Percentiles rank a stretch among this genome's conserved stretches.
Conservation (phyloP, 1,284 basidiomycete genomes). For the Pseudozyma sp. region DNA sequence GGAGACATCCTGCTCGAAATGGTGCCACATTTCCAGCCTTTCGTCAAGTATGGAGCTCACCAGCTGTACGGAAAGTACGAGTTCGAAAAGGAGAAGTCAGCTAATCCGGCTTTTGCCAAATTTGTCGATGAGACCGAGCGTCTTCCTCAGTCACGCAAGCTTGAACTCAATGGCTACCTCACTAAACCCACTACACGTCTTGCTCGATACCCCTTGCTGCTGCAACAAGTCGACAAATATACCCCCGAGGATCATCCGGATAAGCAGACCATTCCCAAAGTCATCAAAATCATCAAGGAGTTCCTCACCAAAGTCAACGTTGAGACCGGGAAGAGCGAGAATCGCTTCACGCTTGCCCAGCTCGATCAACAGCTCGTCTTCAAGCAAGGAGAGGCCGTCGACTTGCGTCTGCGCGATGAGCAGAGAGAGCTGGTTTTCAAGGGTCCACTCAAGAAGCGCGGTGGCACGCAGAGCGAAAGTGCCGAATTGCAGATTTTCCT, state of each 20-base stretch:
- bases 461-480: constrained; percentile 77
- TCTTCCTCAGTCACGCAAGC: constrained; percentile 91
- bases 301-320: constrained; percentile 90
- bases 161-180: constrained; percentile 96
- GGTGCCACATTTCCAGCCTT: constrained; percentile 87
- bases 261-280: constrained; percentile 82
- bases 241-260: constrained; percentile 92
- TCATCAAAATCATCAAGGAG: constrained; percentile 81
- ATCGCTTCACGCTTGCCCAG: constrained; percentile 90
- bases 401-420: constrained; percentile 86
- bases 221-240: constrained; percentile 92
- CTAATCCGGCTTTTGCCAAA: constrained; percentile 90
- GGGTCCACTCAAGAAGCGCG: constrained; percentile 90
- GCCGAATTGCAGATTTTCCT: constrained; percentile 93
- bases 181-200: constrained; percentile 96
- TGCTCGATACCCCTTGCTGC: constrained; percentile 91
- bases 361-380: constrained; percentile 88
- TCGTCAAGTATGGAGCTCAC: constrained; percentile 94
- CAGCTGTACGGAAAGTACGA: constrained; percentile 98
- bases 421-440: constrained; percentile 92
- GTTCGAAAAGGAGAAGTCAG: constrained; percentile 96
- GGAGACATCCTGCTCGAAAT: constrained; percentile 91
- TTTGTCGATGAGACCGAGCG: constrained; percentile 97
- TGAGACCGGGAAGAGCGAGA: constrained; percentile 91
- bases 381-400: constrained; percentile 84